These are phyloP conservation scores for Populus hybrid DNA, from an alignment of 441 rosid species.

Conservation along the genomic window DNA sequence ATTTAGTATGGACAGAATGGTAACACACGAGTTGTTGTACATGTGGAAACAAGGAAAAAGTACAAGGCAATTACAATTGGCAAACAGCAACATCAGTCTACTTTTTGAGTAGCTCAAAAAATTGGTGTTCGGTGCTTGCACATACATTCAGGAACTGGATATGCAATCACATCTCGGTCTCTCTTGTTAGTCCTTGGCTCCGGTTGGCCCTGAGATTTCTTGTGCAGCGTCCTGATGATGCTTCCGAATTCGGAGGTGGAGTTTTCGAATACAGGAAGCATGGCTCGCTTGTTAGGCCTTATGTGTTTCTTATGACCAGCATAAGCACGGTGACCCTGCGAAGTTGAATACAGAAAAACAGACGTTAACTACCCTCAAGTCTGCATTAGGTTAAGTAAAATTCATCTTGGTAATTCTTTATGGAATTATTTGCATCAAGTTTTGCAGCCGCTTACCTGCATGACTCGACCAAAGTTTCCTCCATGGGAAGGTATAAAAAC, in stretches of 20 bases:
- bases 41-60: neutral
- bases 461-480: slow-evolving; percentile 75
- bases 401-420: neutral
- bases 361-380: neutral
- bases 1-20: neutral
- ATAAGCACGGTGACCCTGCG: slow-evolving; percentile 72
- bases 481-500: slow-evolving; percentile 80
- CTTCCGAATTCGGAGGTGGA: slow-evolving; percentile 48
- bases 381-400: neutral
- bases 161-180: slow-evolving; percentile 62
- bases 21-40: neutral
- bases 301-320: slow-evolving; percentile 70
- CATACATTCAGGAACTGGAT: slow-evolving; percentile 82
- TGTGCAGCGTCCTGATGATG: slow-evolving; percentile 54
- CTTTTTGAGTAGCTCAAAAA: slow-evolving; percentile 16
- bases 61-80: slow-evolving; percentile 10
- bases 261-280: slow-evolving; percentile 58
- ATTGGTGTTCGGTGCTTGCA: slow-evolving; percentile 32
- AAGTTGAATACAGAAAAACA: neutral
- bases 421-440: neutral
- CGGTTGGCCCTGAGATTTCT: slow-evolving; percentile 54
- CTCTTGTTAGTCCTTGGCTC: slow-evolving; percentile 50
- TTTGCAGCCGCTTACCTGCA: slow-evolving; percentile 43
- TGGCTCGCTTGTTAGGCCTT: slow-evolving; percentile 68
- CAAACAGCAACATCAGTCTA: neutral